Conservation (phyloP, 306 rosid species). For the barrel medic (Medicago truncatula) region DNA sequence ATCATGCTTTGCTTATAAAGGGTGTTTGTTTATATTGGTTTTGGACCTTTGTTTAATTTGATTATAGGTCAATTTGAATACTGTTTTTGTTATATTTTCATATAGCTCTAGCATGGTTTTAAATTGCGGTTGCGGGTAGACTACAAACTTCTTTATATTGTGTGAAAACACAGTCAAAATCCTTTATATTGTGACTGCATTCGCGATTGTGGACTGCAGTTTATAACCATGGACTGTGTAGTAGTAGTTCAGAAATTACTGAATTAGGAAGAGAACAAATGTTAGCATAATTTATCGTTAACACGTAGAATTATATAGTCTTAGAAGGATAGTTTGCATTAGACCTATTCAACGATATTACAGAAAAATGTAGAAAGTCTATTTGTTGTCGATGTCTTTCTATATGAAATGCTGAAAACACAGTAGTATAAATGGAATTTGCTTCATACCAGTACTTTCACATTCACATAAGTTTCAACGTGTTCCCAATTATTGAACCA, state of each 20-base stretch:
- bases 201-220: background rate
- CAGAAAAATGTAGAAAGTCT: too few relatives aligned
- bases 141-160: background rate
- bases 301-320: too few relatives aligned
- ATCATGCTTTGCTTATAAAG: background rate
- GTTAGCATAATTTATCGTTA: too few relatives aligned
- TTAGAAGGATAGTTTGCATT: too few relatives aligned
- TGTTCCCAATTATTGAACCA: background rate
- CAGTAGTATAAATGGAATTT: background rate
- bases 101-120: background rate
- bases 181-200: too few relatives aligned
- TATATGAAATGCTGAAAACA: too few relatives aligned
- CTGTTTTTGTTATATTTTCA: background rate
- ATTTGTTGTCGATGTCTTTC: too few relatives aligned
- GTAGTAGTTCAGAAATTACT: background rate
- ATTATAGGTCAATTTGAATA: background rate
- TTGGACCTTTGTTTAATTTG: background rate
- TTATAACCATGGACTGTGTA: background rate
- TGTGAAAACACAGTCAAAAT: background rate
- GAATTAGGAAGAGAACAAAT: background rate
- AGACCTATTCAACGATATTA: too few relatives aligned
- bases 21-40: background rate
- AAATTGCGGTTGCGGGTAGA: too few relatives aligned
- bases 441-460: constrained; percentile 10
- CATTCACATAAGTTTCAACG: background rate